Evolutionary conservation across 345 rosid species (phyloP), one percentile per base, ranked within the genome.

Genomic region (Gossypium sturtianum): DNA sequence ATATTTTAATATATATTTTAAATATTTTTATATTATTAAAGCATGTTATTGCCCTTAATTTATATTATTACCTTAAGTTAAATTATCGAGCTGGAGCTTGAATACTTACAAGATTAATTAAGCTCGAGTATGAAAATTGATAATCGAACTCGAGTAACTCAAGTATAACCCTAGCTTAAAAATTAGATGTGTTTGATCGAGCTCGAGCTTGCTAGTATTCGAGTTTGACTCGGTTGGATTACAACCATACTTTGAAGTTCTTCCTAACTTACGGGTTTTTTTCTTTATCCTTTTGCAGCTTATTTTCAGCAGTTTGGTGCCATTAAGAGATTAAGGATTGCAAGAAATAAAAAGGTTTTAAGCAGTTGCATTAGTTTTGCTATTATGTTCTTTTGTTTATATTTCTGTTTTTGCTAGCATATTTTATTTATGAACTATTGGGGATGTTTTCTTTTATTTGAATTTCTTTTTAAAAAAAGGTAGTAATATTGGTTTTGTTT

Each of bases 291-390:
- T 34, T 34, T 23, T 13, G 25, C 85, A 93, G 98, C 82, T 71
- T 93, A 85, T 88, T 95, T 95, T 77, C 20, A 78, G 4, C 98
- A 95, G 62, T 95, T 95, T 82, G 99, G 99, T 70, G 82, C 83
- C 11, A 80, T 95, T 65, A 95, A 86, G 89, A 88, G 89, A 78
- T 81, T 93, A 65, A 79, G 99, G 78, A 86, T 95, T 71, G 96
- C 97, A 1, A 77, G 98, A 70, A 95, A 91, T 77, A 95, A 88
- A 78, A 93, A 85, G 98, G 98, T 93, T 7, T 9, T 20, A 15
- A 29, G 15, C 27, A 2, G 3, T 29, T 41, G 64, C 25, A 0
- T 38, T 17, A 12, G 7, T 54, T 38, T 38, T 16, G 1, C 57
- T 75, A n/a, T 19, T 47, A 8, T 27, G n/a, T 0, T 8, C 45